Evolutionary conservation across 2,329 filamentous ascomycete genomes (phyloP), one percentile per base, ranked within the genome.

Genomic region (Tolypocladium ophioglossoides): DNA sequence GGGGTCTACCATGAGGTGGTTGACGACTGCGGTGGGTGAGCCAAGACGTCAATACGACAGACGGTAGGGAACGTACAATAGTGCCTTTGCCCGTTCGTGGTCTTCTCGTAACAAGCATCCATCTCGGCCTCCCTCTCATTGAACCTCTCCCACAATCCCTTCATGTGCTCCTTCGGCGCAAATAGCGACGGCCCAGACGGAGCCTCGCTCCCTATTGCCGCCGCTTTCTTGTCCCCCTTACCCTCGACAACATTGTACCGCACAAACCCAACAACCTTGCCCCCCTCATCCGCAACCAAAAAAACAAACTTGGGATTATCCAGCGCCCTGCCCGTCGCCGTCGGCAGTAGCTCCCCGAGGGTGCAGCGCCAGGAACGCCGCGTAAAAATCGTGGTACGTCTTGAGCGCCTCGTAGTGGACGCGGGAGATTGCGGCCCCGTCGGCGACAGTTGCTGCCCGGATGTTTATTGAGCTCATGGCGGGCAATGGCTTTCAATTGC

Each of bases 1-100:
- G 2, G 63, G 61, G 18, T 59, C 54, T 9, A 64, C 53, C 61
- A 62, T 64, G 20, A 62, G 54, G n/a, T 59, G 58, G 20, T 58
- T 57, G 20, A 62, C 52, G 47, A 58, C 59, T 63, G 22, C 18
- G 34, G 11, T 24, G 16, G 8, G 24, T 46, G 10, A 30, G 41
- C 41, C 24, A 24, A 30, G 14, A 3, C 2, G 41, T 30, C 16
- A 18, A 16, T n/a, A 16, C 7, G 11, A n/a, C n/a, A 24, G 11
- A 30, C 10, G 16, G 22, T 14, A 46, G 9, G 22, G n/a, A 22
- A 34, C 61, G 53, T 51, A 62, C 59, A 60, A 18, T 55, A 58
- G 22, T 64, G 56, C 35, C 34, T 55, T 44, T 52, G 50, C 20
- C 58, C 58, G 18, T 58, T 39, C 14, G 57, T 51, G 20, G 53